Evolutionary conservation across 257 asterid species (phyloP).

Genomic region (Striga asiatica): DNA sequence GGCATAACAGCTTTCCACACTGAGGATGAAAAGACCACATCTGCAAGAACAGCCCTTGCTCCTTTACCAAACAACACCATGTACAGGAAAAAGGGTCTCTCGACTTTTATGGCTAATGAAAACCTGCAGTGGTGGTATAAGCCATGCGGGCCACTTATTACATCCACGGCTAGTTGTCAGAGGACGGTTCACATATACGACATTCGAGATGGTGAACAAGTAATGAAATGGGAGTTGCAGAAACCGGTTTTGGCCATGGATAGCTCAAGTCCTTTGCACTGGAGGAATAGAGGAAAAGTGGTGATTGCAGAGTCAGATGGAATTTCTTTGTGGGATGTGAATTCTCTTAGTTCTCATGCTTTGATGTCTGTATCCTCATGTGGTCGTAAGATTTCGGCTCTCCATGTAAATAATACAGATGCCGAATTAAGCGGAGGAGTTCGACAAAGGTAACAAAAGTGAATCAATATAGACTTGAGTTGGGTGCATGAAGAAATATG

Average conservation of each 20-base stretch:
- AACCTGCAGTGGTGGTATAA: constrained; percentile 77
- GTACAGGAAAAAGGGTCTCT: constrained; percentile 31
- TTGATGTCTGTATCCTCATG: constrained; percentile 46
- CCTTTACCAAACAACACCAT: constrained; percentile 45
- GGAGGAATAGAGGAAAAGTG: constrained; percentile 79
- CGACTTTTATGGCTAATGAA: constrained; percentile 39
- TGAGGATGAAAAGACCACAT: constrained; percentile 36
- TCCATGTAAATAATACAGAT: constrained; percentile 75
- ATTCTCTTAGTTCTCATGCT: constrained; percentile 48
- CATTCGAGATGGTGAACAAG: constrained; percentile 74
- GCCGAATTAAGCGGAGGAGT: constrained; percentile 91
- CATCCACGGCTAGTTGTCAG: constrained; percentile 54
- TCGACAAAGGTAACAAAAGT: constrained; percentile 62
- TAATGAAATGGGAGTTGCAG: constrained; percentile 73
- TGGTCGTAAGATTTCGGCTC: constrained; percentile 52
- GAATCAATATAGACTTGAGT: background rate
- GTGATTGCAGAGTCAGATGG: constrained; percentile 53
- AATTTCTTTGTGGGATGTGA: constrained; percentile 76
- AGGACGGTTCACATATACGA: constrained; percentile 48
- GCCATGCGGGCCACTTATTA: constrained; percentile 83
- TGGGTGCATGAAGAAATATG: background rate
- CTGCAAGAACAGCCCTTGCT: constrained; percentile 45
- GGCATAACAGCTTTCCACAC: constrained; percentile 41
- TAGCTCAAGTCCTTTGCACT: constrained; percentile 69
- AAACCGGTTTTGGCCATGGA: constrained; percentile 68